Evolutionary conservation across 1,139 yeast genomes (phyloP).

Genomic region (Debaryomyces robertsiae): DNA sequence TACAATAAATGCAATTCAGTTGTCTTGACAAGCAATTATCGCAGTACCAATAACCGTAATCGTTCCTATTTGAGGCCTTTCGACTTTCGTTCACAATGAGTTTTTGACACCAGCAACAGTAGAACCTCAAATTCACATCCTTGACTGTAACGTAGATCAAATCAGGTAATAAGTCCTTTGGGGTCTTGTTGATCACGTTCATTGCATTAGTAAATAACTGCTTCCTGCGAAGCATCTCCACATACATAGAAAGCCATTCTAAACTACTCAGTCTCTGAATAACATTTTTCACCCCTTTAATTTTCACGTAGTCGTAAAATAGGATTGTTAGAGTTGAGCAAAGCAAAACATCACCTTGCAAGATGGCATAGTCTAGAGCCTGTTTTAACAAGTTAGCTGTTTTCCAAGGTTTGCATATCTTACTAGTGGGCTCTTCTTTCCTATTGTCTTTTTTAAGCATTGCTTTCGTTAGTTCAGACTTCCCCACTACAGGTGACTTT

Average conservation of each 20-base stretch:
- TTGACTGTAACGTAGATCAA: constrained; percentile 51
- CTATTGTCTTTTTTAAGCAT: constrained; percentile 18
- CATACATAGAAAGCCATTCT: constrained; percentile 62
- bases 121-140: constrained; percentile 61
- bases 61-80: constrained; percentile 22
- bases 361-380: constrained; percentile 55
- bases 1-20: constrained; percentile 78
- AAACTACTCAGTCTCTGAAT: constrained; percentile 31
- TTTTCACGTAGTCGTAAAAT: constrained; percentile 43
- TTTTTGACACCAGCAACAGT: constrained; percentile 68
- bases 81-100: constrained; percentile 66
- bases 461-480: constrained; percentile 39
- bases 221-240: constrained; percentile 56
- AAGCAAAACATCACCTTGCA: constrained; percentile 68
- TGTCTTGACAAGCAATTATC: constrained; percentile 63
- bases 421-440: neutral
- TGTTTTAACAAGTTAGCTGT: constrained; percentile 35
- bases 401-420: constrained; percentile 32
- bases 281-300: constrained; percentile 13
- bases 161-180: constrained; percentile 35
- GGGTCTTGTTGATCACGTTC: constrained; percentile 53
- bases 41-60: constrained; percentile 83
- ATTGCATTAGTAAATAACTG: constrained; percentile 61
- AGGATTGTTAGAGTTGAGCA: constrained; percentile 62
- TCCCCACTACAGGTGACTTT: constrained; percentile 7